Base-by-base conservation (phyloP, 83 land plant genomes). In the Picea mariana region DNA sequence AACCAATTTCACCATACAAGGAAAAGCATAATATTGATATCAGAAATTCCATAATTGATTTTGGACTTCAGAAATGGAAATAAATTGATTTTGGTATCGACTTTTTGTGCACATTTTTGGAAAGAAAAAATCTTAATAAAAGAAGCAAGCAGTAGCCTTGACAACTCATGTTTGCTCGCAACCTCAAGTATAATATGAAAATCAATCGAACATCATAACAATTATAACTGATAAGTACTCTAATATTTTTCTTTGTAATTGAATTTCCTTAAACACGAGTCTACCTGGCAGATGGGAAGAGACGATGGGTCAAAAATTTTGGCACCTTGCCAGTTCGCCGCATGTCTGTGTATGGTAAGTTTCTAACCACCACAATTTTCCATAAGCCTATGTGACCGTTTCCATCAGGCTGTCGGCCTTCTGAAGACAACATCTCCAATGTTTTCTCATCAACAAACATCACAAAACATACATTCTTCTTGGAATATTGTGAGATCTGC, bases 241-340 rank as follows among this genome's bases (percentile, higher is more conserved):
- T 21, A 42, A 73, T 47, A 73, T n/a, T 52, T 73, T 58, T 73
- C 77, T 42, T 26, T 27, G 58, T 55, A 42, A 47, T 73, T 73
- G 9, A 13, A 44, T n/a, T 71, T 21, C n/a, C 58, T 44, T 40
- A 44, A 21, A 47, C 15, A 73, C 21, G 55, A 31, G 18, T 8
- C 75, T 87, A 94, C 99, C 95, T 89, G 59, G 99, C 86, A 82
- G 93, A 85, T 38, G 98, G 99, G 77, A 95, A 97, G 49, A 97
- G 92, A 26, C 99, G 93, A 80, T 97, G 99, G 9, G 98, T 79
- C 67, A 95, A 83, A 86, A 97, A 86, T 81, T 97, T 97, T 27
- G 99, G 99, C 52, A 97, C 90, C 78, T 97, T 97, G 73, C 99
- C 99, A 80, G 86, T 87, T 84, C 85, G 94, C 77, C 99, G 86